Evolutionary conservation across 257 asterid genomes (phyloP).

Genomic region (Petunia secreta): DNA sequence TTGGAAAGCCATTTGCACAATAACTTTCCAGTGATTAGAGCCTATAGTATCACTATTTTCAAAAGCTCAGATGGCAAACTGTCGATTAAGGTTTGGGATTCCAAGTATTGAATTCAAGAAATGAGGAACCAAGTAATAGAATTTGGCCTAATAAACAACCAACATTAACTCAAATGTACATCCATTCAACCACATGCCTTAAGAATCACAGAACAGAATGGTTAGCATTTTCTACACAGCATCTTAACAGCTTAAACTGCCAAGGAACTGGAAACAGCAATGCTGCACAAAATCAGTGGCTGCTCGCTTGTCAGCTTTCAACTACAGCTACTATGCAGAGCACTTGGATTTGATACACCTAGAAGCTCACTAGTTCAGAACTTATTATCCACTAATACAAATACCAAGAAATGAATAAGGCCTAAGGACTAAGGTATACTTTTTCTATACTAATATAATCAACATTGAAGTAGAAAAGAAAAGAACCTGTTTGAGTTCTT

Average conservation of each 20-base stretch:
- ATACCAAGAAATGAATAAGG: neutral
- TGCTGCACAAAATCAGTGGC: no score
- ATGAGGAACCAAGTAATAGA: neutral
- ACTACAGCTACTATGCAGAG: neutral
- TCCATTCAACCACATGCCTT: neutral
- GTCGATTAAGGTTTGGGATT: neutral
- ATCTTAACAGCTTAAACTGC: neutral
- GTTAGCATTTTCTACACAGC: neutral
- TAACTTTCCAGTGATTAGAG: neutral
- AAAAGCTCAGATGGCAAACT: neutral
- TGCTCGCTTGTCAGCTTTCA: no score
- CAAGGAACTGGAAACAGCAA: no score
- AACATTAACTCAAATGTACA: neutral
- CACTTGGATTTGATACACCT: neutral
- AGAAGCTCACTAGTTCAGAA: neutral
- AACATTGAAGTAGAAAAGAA: neutral
- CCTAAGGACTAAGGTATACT: neutral
- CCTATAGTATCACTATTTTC: neutral
- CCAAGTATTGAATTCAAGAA: neutral
- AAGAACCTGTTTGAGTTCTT: conserved; percentile 85
- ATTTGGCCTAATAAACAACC: neutral
- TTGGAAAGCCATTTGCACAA: neutral
- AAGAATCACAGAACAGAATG: neutral
- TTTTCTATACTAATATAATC: no score
- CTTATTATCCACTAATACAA: neutral